Percentiles rank a stretch among this genome's conserved stretches.
Evolutionary conservation across 495 filamentous ascomycete species (phyloP).

Genomic region (Hyphodiscus hymeniophilus): DNA sequence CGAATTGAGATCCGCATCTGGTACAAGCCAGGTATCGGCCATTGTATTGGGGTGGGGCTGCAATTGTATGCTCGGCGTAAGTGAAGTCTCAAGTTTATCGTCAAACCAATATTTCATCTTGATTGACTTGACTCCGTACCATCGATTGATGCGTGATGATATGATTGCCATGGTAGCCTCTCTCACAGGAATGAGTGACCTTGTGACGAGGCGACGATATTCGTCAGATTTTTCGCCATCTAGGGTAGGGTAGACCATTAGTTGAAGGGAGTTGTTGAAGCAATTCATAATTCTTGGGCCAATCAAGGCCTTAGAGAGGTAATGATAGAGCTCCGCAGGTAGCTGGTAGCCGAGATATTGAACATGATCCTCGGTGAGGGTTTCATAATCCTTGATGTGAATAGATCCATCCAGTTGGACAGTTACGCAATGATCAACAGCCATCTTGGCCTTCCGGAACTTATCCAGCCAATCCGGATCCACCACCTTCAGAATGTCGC

Average conservation of each 20-base stretch:
- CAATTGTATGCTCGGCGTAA: conserved; percentile 56
- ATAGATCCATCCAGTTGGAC: conserved; percentile 69
- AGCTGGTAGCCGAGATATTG: conserved; percentile 84
- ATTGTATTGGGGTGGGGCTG: conserved; percentile 49
- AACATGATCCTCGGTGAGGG: conserved; percentile 71
- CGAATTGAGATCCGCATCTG: conserved; percentile 39
- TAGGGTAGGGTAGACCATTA: conserved; percentile 66
- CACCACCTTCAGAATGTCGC: conserved; percentile 59
- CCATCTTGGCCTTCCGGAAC: conserved; percentile 75
- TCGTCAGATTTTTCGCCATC: conserved; percentile 73
- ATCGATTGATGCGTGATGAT: conserved; percentile 69
- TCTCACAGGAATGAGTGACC: conserved; percentile 61
- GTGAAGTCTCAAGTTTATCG: conserved; percentile 46
- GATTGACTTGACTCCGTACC: conserved; percentile 69
- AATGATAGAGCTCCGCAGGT: conserved; percentile 86
- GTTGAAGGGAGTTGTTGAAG: conserved; percentile 67
- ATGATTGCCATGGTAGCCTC: conserved; percentile 68
- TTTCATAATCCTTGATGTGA: conserved; percentile 57
- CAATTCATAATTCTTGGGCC: conserved; percentile 72
- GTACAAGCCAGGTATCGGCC: conserved; percentile 69
- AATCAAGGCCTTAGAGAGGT: conserved; percentile 75
- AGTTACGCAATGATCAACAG: conserved; percentile 66
- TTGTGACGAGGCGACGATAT: conserved; percentile 70
- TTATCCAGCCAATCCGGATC: conserved; percentile 72
- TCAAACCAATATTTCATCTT: conserved; percentile 81